phyloP scores from a whole-genome alignment of 805 yeast genomes.

The Nakazawaea laoshanensis region DNA sequence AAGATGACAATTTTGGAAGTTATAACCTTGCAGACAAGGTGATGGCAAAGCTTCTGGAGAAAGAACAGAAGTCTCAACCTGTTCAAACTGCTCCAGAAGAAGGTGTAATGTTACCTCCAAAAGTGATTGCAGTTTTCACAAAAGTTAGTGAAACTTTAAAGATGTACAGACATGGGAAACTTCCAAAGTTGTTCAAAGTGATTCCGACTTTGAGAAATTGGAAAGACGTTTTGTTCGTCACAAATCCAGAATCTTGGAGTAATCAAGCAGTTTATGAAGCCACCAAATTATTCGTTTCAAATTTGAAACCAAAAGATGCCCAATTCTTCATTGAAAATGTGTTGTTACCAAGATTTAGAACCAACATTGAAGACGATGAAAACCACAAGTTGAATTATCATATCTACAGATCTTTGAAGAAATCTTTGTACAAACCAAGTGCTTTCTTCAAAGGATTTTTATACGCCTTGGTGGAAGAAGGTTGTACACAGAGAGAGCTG shows the following conservation, averaged over 20 bases:
- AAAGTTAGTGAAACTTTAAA: conserved; percentile 83
- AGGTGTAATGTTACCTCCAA: conserved; percentile 86
- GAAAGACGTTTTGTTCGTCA: conserved; percentile 91
- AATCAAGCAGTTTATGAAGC: conserved; percentile 94
- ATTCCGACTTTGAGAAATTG: conserved; percentile 89
- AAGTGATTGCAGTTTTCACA: conserved; percentile 90
- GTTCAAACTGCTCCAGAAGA: conserved; percentile 39
- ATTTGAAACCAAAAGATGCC: conserved; percentile 79
- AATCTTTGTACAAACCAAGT: conserved; percentile 91
- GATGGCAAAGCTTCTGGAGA: conserved; percentile 80
- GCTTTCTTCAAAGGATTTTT: conserved; percentile 96
- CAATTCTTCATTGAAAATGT: conserved; percentile 71
- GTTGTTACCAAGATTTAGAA: conserved; percentile 63
- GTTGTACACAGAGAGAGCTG: conserved; percentile 89
- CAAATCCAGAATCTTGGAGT: conserved; percentile 91
- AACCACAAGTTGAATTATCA: conserved; percentile 84
- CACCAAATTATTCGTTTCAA: conserved; percentile 87
- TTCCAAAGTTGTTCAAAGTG: conserved; percentile 94
- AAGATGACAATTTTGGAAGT: conserved; percentile 27
- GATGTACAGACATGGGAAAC: conserved; percentile 89
- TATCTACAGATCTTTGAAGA: conserved; percentile 83
- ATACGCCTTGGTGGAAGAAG: conserved; percentile 83
- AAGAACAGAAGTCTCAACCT: conserved; percentile 35
- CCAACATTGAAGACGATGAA: conserved; percentile 62
- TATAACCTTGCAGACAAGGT: conserved; percentile 86